Evolutionary conservation across 805 yeast genomes (phyloP).

Genomic region (Cyberlindnera maritima): DNA sequence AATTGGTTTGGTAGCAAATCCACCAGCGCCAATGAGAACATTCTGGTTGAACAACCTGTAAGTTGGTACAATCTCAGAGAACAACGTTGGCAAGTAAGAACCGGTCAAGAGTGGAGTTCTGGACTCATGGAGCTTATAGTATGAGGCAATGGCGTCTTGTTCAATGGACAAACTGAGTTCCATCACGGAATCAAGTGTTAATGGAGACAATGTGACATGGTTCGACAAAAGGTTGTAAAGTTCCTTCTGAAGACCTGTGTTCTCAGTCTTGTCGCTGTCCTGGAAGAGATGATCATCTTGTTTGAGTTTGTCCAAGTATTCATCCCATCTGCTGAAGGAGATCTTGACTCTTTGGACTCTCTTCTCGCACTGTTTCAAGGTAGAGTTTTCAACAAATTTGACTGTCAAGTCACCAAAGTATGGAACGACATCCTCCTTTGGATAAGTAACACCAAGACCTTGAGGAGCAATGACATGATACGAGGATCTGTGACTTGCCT

Average conservation of each 20-base stretch:
- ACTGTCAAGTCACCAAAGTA: slow-evolving; percentile 85
- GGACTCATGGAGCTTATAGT: slow-evolving; percentile 41
- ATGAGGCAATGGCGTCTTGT: slow-evolving; percentile 50
- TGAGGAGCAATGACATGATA: slow-evolving; percentile 83
- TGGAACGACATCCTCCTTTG: slow-evolving; percentile 79
- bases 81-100: slow-evolving; percentile 60
- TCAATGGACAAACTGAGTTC: slow-evolving; percentile 60
- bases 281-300: slow-evolving; percentile 35
- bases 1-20: slow-evolving; percentile 28
- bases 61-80: slow-evolving; percentile 53
- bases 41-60: slow-evolving; percentile 56
- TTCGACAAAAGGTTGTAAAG: slow-evolving; percentile 45
- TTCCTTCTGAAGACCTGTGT: slow-evolving; percentile 35
- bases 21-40: slow-evolving; percentile 54
- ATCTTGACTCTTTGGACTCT: slow-evolving; percentile 65
- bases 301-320: slow-evolving; percentile 50
- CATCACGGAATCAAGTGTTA: slow-evolving; percentile 57
- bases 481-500: slow-evolving; percentile 54
- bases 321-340: slow-evolving; percentile 82
- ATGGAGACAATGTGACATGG: slow-evolving; percentile 39
- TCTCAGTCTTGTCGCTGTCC: slow-evolving; percentile 22
- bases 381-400: slow-evolving; percentile 31
- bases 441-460: slow-evolving; percentile 74
- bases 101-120: slow-evolving; percentile 60
- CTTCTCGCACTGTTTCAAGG: slow-evolving; percentile 56